These are phyloP conservation scores for Linum tenue DNA, from an alignment of 345 rosid genomes.

Conservation along the genomic window DNA sequence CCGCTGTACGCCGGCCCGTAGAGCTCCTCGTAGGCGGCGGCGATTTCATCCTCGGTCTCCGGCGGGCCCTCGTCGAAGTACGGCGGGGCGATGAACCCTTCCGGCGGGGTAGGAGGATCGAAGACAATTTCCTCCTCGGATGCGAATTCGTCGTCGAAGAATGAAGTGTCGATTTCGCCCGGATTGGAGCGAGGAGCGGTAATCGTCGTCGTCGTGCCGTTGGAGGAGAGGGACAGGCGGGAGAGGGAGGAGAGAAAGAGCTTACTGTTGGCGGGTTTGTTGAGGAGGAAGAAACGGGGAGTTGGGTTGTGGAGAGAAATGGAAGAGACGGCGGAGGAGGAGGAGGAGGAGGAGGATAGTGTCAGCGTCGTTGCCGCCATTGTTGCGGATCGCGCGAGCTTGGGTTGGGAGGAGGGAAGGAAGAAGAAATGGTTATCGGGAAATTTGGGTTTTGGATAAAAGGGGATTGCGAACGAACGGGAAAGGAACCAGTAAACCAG, in stretches of 20 bases:
- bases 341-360: conserved; percentile 27
- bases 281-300: conserved; percentile 9
- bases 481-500: no score
- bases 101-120: conserved; percentile 61
- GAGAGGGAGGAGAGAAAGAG: conserved; percentile 1
- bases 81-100: conserved; percentile 44
- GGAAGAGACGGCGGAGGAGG: conserved; percentile 21
- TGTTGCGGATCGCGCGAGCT: not conserved
- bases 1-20: conserved; percentile 82
- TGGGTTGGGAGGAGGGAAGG: not conserved
- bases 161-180: conserved; percentile 33
- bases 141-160: conserved; percentile 35
- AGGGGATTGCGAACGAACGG: not conserved
- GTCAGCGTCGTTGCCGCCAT: conserved; percentile 22
- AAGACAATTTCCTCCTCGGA: conserved; percentile 36
- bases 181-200: conserved; percentile 23
- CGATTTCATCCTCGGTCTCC: conserved; percentile 65
- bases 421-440: not conserved
- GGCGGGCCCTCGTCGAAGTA: conserved; percentile 63
- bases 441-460: not conserved
- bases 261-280: conserved; percentile 15
- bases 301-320: conserved; percentile 27
- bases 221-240: conserved; percentile 16
- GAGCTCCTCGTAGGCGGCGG: conserved; percentile 63
- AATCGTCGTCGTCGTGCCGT: not conserved